A percentile compares a stretch with the other conserved stretches of the same genome.
Evolutionary conservation across 2,329 filamentous ascomycete species (phyloP).

Genomic region (Pseudophaeomoniella oleicola): DNA sequence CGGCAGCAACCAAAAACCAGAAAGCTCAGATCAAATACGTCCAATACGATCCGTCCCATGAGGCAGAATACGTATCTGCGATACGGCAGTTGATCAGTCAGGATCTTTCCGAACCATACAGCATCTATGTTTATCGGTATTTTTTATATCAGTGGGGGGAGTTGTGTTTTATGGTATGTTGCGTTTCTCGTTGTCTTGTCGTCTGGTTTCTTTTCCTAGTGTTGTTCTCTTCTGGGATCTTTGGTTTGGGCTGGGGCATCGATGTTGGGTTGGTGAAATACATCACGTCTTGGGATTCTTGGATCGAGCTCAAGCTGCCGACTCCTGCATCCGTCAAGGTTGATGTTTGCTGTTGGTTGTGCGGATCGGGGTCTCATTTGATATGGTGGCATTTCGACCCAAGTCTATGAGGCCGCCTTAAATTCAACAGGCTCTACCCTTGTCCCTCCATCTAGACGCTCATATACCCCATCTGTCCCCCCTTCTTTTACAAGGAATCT

Average conservation of each 20-base stretch:
- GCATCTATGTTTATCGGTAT: constrained; percentile 97
- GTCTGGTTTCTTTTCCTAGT: background rate
- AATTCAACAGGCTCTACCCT: too few relatives aligned
- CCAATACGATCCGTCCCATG: constrained; percentile 44
- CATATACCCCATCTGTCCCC: too few relatives aligned
- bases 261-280: constrained; percentile 6
- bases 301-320: too few relatives aligned
- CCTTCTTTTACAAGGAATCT: too few relatives aligned
- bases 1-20: too few relatives aligned
- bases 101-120: constrained; percentile 94
- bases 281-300: too few relatives aligned
- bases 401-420: too few relatives aligned
- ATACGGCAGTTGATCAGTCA: constrained; percentile 90
- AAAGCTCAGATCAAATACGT: constrained; percentile 35
- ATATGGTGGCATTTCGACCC: too few relatives aligned
- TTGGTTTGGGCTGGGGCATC: constrained; percentile 14
- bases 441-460: too few relatives aligned
- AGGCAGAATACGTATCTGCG: constrained; percentile 58
- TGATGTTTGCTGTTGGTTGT: too few relatives aligned
- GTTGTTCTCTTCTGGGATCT: background rate
- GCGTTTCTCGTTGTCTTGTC: background rate
- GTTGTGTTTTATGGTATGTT: constrained; percentile 76
- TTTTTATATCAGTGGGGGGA: constrained; percentile 97
- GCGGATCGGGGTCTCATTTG: too few relatives aligned
- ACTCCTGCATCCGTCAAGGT: too few relatives aligned